Conservation (phyloP, 2,329 filamentous ascomycete species). For the Colletotrichum sp. region DNA sequence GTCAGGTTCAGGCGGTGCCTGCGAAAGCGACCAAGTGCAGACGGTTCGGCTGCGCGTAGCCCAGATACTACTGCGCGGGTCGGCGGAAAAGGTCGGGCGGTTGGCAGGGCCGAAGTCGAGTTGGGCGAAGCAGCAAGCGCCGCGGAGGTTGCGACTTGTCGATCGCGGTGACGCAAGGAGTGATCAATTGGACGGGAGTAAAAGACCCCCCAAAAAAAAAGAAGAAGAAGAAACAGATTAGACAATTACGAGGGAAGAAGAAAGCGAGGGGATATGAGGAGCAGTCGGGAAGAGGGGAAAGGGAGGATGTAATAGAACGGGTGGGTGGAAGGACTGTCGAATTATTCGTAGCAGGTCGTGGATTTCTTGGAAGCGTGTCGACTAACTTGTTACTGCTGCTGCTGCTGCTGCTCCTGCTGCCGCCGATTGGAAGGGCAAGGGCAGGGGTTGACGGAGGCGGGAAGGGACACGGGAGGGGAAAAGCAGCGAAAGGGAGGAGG, state of each 20-base stretch:
- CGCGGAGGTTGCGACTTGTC: background rate
- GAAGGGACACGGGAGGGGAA: background rate
- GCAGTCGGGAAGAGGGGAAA: background rate
- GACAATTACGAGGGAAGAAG: slow-evolving; percentile 35
- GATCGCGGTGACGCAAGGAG: background rate
- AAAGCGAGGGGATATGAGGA: background rate
- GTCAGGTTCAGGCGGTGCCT: slow-evolving; percentile 17
- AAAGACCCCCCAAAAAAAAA: background rate
- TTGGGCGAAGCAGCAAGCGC: background rate
- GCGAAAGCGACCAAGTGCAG: slow-evolving; percentile 2
- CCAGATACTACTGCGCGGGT: slow-evolving; percentile 10
- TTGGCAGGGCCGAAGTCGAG: background rate
- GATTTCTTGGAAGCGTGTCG: background rate
- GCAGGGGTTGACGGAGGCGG: background rate
- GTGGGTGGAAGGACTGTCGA: background rate
- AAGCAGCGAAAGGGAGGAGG: slow-evolving; percentile 14
- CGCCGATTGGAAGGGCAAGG: background rate
- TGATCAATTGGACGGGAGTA: slow-evolving; percentile 1
- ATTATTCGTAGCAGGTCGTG: background rate
- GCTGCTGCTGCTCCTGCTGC: background rate
- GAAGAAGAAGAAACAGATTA: slow-evolving; percentile 11
- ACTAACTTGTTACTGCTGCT: background rate
- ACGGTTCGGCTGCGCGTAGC: background rate
- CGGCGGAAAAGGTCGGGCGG: slow-evolving; percentile 3
- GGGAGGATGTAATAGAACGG: background rate